Conservation (phyloP, 306 rosid genomes). For the Corylus heterophylla region DNA sequence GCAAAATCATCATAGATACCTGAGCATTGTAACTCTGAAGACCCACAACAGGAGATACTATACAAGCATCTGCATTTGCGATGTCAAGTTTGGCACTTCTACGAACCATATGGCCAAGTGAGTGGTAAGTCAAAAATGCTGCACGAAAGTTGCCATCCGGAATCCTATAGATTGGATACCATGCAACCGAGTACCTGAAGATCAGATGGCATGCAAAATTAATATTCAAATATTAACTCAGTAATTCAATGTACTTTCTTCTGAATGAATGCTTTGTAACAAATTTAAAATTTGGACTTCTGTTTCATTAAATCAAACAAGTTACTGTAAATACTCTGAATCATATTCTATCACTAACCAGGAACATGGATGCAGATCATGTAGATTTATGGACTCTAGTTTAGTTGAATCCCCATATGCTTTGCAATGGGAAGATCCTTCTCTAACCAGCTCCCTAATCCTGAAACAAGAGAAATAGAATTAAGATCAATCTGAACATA, state of each 20-base stretch:
- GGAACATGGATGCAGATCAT: conserved; percentile 76
- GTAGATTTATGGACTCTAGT: conserved; percentile 52
- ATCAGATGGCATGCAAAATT: conserved; percentile 27
- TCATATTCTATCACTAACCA: conserved; percentile 47
- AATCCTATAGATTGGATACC: conserved; percentile 96
- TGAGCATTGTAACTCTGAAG: conserved; percentile 83
- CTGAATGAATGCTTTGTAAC: conserved; percentile 9
- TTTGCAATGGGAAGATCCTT: conserved; percentile 38
- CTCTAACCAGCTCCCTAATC: conserved; percentile 62
- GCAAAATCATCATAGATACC: conserved; percentile 43
- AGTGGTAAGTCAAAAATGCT: conserved; percentile 85
- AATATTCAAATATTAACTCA: conserved; percentile 23
- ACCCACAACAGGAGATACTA: conserved; percentile 80
- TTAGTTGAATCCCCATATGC: conserved; percentile 63
- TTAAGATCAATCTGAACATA: conserved; percentile 19
- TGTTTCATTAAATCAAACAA: conserved; percentile 12
- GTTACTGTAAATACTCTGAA: conserved; percentile 12
- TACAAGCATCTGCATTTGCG: conserved; percentile 32
- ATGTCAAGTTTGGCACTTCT: conserved; percentile 43
- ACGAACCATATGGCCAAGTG: conserved; percentile 65
- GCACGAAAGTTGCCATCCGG: conserved; percentile 81
- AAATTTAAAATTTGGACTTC: conserved; percentile 4
- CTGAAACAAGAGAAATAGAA: conserved; percentile 45
- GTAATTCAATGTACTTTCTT: conserved; percentile 12
- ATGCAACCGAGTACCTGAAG: conserved; percentile 89